phyloP scores from a whole-genome alignment of 2,329 filamentous ascomycete species.

The Helicocarpus griseus region DNA sequence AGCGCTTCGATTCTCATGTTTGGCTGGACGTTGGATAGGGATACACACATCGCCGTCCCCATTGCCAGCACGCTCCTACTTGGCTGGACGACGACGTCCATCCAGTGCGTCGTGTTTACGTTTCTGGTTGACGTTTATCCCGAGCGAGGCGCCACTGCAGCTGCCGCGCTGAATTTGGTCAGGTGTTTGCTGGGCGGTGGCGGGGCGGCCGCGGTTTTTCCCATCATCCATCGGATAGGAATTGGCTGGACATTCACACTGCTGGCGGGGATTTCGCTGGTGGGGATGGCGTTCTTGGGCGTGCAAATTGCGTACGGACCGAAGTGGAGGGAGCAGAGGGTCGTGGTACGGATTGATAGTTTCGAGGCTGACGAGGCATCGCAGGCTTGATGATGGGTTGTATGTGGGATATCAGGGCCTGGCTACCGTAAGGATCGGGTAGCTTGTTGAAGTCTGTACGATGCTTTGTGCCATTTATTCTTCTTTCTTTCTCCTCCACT shows the following conservation, averaged over 20 bases:
- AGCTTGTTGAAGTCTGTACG: too few relatives aligned
- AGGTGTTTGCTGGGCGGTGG: slow-evolving; percentile 45
- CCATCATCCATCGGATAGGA: slow-evolving; percentile 39
- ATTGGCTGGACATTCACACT: slow-evolving; percentile 41
- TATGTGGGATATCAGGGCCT: too few relatives aligned
- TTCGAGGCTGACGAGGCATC: background rate
- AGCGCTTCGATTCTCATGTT: slow-evolving; percentile 41
- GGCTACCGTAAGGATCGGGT: too few relatives aligned
- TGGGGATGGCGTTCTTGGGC: background rate
- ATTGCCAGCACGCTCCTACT: slow-evolving; percentile 44
- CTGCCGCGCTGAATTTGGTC: slow-evolving; percentile 44
- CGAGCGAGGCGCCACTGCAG: slow-evolving; percentile 41
- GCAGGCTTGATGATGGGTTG: background rate
- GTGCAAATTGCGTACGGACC: slow-evolving; percentile 5
- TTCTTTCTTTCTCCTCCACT: background rate
- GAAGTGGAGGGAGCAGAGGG: slow-evolving; percentile 1
- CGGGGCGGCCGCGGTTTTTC: slow-evolving; percentile 42
- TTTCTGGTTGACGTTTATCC: slow-evolving; percentile 47
- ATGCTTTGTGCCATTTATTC: too few relatives aligned
- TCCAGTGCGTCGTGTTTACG: slow-evolving; percentile 38
- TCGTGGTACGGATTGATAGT: too few relatives aligned
- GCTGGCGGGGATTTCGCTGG: slow-evolving; percentile 20
- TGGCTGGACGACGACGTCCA: slow-evolving; percentile 44
- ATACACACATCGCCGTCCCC: slow-evolving; percentile 41
- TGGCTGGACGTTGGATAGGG: slow-evolving; percentile 44